phyloP scores from a whole-genome alignment of 768 basidiomycete species.

The Panaeolus cyanescens region DNA sequence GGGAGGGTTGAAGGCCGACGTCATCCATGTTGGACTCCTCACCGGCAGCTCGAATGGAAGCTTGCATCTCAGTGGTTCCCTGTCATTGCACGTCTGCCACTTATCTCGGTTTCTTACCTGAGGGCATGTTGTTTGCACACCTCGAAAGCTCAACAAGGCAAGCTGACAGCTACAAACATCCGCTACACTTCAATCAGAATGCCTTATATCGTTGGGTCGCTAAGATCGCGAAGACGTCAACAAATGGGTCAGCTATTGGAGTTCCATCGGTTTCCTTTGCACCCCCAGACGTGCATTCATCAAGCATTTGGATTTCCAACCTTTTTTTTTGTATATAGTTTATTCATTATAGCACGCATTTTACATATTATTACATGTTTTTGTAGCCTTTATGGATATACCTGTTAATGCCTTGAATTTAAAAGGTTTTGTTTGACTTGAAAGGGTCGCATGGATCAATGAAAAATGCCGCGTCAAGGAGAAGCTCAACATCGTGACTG shows the following conservation, averaged over 20 bases:
- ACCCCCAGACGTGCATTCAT: not conserved
- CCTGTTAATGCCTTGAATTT: too few relatives aligned
- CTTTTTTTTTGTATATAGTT: not conserved
- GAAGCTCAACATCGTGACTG: too few relatives aligned
- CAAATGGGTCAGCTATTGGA: conserved; percentile 18
- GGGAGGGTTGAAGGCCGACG: conserved; percentile 22
- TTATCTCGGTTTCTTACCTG: not conserved
- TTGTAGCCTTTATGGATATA: not conserved
- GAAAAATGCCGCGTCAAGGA: too few relatives aligned
- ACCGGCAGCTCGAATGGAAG: conserved; percentile 36
- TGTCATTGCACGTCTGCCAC: not conserved
- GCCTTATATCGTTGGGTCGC: conserved; percentile 4
- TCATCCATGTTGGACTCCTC: conserved; percentile 41
- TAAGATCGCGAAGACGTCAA: conserved; percentile 13
- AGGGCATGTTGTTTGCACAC: conserved; percentile 22
- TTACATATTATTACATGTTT: not conserved
- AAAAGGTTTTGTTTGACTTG: too few relatives aligned
- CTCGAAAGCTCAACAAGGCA: conserved; percentile 19
- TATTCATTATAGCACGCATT: not conserved
- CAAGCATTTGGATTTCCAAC: not conserved
- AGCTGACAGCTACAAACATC: conserved; percentile 10
- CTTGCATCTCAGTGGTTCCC: not conserved
- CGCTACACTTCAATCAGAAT: conserved; percentile 5
- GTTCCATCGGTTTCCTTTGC: conserved; percentile 13
- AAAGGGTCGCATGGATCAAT: too few relatives aligned